Evolutionary conservation across 345 rosid genomes (phyloP).

Genomic region (Schrenkiella parvula): DNA sequence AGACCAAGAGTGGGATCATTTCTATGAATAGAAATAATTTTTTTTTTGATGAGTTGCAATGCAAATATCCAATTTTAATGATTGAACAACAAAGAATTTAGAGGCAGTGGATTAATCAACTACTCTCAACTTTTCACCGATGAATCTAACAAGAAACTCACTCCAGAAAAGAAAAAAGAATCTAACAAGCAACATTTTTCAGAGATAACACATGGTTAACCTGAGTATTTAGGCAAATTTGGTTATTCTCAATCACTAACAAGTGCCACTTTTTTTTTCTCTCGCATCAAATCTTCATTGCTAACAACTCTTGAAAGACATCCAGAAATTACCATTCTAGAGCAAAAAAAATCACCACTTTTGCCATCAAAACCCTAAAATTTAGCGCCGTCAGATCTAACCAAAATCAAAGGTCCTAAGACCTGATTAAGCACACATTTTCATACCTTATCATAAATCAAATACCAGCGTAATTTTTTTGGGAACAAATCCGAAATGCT

Average conservation of each 20-base stretch:
- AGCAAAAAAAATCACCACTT: neutral
- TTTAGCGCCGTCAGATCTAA: constrained; percentile 20
- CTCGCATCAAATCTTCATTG: neutral
- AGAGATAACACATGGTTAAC: neutral
- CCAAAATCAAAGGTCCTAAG: neutral
- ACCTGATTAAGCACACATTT: constrained; percentile 14
- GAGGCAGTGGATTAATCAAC: neutral
- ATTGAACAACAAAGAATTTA: neutral
- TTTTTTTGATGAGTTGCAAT: too few species aligned
- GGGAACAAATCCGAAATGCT: constrained; percentile 8
- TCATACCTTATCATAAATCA: neutral
- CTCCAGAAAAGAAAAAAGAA: neutral
- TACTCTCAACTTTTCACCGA: neutral
- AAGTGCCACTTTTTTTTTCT: neutral
- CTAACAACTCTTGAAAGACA: neutral
- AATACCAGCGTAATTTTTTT: neutral
- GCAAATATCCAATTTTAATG: neutral
- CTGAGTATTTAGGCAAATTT: neutral
- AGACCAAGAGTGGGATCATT: neutral
- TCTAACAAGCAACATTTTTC: constrained; percentile 15
- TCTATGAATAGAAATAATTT: neutral
- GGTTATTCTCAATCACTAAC: neutral
- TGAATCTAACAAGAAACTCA: neutral
- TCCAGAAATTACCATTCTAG: neutral
- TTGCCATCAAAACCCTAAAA: constrained; percentile 13